phyloP scores from a whole-genome alignment of 2,329 filamentous ascomycete genomes.

The Colletotrichum salicis region DNA sequence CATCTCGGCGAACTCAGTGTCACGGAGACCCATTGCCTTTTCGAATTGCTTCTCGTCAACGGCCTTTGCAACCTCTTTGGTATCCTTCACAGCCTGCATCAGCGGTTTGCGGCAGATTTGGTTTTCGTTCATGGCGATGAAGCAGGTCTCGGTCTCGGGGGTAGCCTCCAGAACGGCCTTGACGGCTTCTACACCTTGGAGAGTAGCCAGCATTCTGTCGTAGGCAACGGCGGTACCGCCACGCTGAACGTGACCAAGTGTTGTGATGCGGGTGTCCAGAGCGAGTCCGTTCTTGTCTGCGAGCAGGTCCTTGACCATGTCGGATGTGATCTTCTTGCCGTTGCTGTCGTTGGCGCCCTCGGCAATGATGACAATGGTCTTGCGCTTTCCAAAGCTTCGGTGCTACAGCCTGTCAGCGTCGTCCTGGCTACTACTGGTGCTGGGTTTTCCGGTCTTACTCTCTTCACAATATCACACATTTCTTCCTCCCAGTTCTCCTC shows the following conservation, averaged over 20 bases:
- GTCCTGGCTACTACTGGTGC: not conserved
- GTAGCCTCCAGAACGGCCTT: constrained; percentile 90
- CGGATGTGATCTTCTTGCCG: constrained; percentile 83
- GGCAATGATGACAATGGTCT: constrained; percentile 97
- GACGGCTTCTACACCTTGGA: constrained; percentile 95
- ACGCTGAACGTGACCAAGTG: constrained; percentile 95
- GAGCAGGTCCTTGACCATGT: constrained; percentile 88
- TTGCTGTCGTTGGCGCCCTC: constrained; percentile 91
- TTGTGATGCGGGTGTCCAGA: constrained; percentile 93
- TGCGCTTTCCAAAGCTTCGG: constrained; percentile 87
- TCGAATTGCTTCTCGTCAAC: constrained; percentile 90
- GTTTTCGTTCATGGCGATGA: constrained; percentile 97
- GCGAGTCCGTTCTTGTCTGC: constrained; percentile 79
- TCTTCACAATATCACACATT: constrained; percentile 82
- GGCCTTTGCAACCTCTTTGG: constrained; percentile 82
- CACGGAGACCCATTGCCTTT: constrained; percentile 85
- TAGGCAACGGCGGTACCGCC: constrained; percentile 93
- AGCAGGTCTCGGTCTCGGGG: constrained; percentile 88
- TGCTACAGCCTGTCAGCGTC: constrained; percentile 65
- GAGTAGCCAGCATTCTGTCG: constrained; percentile 90
- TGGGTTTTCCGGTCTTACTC: constrained; percentile 57
- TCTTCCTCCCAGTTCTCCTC: constrained; percentile 88
- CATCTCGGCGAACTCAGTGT: constrained; percentile 94
- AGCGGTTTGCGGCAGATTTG: constrained; percentile 93
- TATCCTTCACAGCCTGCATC: constrained; percentile 87